Evolutionary conservation across 140 eudicot genomes (phyloP), one percentile per base, ranked within the genome.

Genomic region (Bidens hawaiensis): DNA sequence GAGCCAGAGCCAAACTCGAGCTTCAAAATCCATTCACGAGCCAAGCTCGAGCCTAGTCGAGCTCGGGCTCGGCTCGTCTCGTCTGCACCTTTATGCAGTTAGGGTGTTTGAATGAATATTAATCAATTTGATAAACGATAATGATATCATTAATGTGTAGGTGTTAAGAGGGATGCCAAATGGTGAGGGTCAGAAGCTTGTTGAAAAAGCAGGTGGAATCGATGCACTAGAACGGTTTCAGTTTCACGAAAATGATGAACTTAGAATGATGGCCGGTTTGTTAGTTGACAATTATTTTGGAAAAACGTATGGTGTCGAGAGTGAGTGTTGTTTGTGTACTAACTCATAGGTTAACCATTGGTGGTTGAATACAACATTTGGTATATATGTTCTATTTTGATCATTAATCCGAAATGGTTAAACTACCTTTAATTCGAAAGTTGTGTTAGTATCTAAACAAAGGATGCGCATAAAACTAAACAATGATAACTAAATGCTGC

Each of bases 121-220:
- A n/a, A n/a, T n/a, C n/a, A n/a, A n/a, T n/a, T n/a, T n/a, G n/a
- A n/a, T n/a, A n/a, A n/a, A n/a, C n/a, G n/a, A n/a, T n/a, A n/a
- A n/a, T n/a, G n/a, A n/a, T n/a, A 0, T 14, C 26, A 21, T 46
- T 4, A 24, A 28, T 47, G 2, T 62, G 61, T 54, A 93, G 99
- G 99, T 88, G 50, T 69, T 93, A 18, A 78, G 99, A 68, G 99
- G 99, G 64, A 80, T 93, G 95, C 99, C 99, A 1, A 72, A 87
- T 50, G 93, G 85, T 0, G 89, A 91, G 83, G 99, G 99, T 7
- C 85, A 75, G 60, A 91, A 87, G 75, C 93, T 87, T 40, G 94
- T 91, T 1, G 99, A 87, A 81, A 77, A 68, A 67, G 96, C 85
- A 27, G 99, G 83, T 60, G 99, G 99, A 16, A 87, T 91, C 2